A percentile compares a stretch with the other conserved stretches of the same genome.
Conservation (phyloP, 441 rosid genomes). For the Populus trichocarpa region DNA sequence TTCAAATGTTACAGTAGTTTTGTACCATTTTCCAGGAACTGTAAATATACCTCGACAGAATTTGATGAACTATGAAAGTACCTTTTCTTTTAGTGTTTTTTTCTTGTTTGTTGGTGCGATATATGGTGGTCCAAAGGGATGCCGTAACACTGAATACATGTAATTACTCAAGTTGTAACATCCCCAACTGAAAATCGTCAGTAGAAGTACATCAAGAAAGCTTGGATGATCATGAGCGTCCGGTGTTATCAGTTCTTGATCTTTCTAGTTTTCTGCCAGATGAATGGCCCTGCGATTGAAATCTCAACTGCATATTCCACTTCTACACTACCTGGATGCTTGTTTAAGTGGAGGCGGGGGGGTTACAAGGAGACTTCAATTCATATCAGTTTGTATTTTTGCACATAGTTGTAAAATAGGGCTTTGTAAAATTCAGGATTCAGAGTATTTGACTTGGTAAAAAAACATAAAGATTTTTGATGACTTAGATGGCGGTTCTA, state of each 20-base stretch:
- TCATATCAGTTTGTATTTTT: too few relatives aligned
- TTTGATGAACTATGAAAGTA: not conserved
- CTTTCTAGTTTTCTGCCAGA: not conserved
- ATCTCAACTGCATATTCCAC: not conserved
- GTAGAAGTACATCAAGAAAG: not conserved
- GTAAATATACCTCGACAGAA: conserved; percentile 10
- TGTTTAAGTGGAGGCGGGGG: too few relatives aligned
- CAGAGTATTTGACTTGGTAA: too few relatives aligned
- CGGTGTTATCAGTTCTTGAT: not conserved
- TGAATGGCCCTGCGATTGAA: not conserved
- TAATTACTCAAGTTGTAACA: not conserved
- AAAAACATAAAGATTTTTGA: not conserved
- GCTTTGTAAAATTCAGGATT: too few relatives aligned
- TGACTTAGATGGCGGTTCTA: not conserved
- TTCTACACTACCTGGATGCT: not conserved
- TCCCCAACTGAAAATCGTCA: not conserved
- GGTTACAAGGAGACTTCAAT: too few relatives aligned
- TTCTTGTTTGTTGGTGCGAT: not conserved
- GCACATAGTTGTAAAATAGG: too few relatives aligned
- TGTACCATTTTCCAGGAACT: conserved; percentile 10
- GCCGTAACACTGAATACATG: not conserved
- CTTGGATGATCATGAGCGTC: not conserved
- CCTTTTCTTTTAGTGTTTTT: not conserved
- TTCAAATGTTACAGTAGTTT: not conserved
- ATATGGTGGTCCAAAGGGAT: not conserved